A percentile compares a stretch with the other conserved stretches of the same genome.
Conservation (phyloP, 2,329 filamentous ascomycete genomes). For the Fusarium circinatum region DNA sequence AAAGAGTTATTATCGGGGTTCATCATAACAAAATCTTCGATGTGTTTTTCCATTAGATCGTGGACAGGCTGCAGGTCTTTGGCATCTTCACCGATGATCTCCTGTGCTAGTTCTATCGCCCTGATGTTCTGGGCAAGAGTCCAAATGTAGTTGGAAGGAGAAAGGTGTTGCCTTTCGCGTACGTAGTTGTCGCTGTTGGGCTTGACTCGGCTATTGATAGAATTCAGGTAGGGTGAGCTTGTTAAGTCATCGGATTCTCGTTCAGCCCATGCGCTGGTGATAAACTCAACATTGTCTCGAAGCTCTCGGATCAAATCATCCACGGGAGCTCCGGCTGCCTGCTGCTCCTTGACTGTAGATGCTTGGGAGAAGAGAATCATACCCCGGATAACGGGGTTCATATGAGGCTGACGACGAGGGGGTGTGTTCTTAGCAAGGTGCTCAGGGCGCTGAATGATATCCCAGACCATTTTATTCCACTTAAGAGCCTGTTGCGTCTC, state of each 20-base stretch:
- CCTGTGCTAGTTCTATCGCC: slow-evolving; percentile 58
- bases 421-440: slow-evolving; percentile 46
- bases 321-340: slow-evolving; percentile 34
- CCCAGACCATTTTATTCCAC: slow-evolving; percentile 60
- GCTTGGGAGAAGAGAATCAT: slow-evolving; percentile 46
- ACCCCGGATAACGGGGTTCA: slow-evolving; percentile 46
- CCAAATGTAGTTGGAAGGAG: slow-evolving; percentile 43
- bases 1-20: slow-evolving; percentile 6
- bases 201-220: slow-evolving; percentile 37
- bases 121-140: slow-evolving; percentile 48
- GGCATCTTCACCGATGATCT: slow-evolving; percentile 50
- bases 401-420: slow-evolving; percentile 37
- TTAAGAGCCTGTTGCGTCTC: slow-evolving; percentile 56
- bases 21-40: slow-evolving; percentile 47
- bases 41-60: slow-evolving; percentile 50
- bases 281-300: slow-evolving; percentile 44
- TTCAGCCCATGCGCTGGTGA: slow-evolving; percentile 44
- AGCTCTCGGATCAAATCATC: slow-evolving; percentile 43
- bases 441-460: slow-evolving; percentile 58
- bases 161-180: slow-evolving; percentile 19
- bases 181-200: not conserved
- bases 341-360: slow-evolving; percentile 41
- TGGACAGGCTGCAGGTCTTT: slow-evolving; percentile 52
- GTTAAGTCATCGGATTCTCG: slow-evolving; percentile 29
- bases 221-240: slow-evolving; percentile 38